Evolutionary conservation across 345 rosid species (phyloP).

Genomic region (Erucastrum elatum): DNA sequence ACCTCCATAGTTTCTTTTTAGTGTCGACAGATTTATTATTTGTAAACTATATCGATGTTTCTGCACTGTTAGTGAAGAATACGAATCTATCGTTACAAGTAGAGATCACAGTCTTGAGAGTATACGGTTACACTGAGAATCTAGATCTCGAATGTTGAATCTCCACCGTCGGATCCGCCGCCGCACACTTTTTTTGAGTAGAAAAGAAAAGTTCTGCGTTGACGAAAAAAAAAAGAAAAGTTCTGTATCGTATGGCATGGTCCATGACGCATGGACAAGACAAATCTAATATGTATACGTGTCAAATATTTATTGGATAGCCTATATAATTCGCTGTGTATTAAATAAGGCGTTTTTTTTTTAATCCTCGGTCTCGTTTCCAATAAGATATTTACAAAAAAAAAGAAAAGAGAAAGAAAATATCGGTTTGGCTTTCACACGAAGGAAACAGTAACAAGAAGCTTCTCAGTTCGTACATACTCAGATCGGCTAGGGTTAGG

Average conservation of each 20-base stretch:
- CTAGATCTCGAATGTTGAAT: constrained; percentile 15
- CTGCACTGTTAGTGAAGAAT: constrained; percentile 33
- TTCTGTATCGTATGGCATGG: neutral
- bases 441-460: constrained; percentile 14
- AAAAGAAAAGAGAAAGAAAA: neutral
- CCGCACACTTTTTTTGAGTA: neutral
- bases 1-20: neutral
- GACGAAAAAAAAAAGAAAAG: neutral
- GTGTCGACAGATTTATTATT: constrained; percentile 18
- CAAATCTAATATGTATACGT: constrained; percentile 10
- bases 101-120: neutral
- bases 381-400: neutral
- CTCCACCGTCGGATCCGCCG: constrained; percentile 31
- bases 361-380: constrained; percentile 16
- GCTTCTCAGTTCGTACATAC: constrained; percentile 32
- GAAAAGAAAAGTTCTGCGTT: neutral
- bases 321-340: neutral
- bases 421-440: constrained; percentile 31
- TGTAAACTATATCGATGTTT: constrained; percentile 1
- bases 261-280: neutral
- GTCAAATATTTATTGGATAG: neutral
- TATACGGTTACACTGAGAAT: neutral
- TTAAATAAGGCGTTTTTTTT: neutral
- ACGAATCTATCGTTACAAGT: neutral
- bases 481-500: constrained; percentile 36